Base-by-base conservation (phyloP, 2,329 filamentous ascomycete genomes). In the Colletotrichum chlorophyti region DNA sequence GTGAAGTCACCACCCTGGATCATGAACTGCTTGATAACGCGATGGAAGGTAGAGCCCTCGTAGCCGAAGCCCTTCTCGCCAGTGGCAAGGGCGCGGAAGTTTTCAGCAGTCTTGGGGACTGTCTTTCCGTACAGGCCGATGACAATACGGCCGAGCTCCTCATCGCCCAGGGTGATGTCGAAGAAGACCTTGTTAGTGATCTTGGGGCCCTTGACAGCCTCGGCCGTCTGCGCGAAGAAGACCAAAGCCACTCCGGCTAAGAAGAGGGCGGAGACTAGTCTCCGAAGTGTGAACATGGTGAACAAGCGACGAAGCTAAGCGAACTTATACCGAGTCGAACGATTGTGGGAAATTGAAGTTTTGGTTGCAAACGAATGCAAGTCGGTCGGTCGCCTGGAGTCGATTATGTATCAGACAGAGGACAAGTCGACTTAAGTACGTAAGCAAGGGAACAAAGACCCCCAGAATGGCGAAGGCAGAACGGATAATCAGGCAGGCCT, bases 141-240 rank as follows among this genome's bases (percentile, higher is more conserved):
- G 65, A 91, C 88, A 66, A 96, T 83, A 62, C 89, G 86, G 61
- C 91, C 91, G 37, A 94, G 71, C 43, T 83, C 73, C 76, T 92
- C 81, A 64, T 91, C 91, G 69, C 89, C 91, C 70, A 92, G 87
- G 69, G 83, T 78, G 65, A 96, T 88, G 76, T 95, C 91, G 75
- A 96, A 94, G 83, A 86, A 95, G 77, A 95, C 92, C 87, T 96
- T 97, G 83, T 91, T 83, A 69, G 93, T 97, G 81, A 97, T 94
- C 87, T 95, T 96, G 63, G 92, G 94, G 42, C 95, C 94, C 81
- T 94, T 92, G 65, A 81, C 81, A 52, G 91, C 90, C 67, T 90
- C 86, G 60, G 85, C 87, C 29, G 86, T 84, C 76, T 92, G 88
- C 66, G 89, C 83, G 72, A 96, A 87, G 79, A 91, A 86, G 66